Evolutionary conservation across 257 asterid genomes (phyloP).

Genomic region (Nicotiana sylvestris): DNA sequence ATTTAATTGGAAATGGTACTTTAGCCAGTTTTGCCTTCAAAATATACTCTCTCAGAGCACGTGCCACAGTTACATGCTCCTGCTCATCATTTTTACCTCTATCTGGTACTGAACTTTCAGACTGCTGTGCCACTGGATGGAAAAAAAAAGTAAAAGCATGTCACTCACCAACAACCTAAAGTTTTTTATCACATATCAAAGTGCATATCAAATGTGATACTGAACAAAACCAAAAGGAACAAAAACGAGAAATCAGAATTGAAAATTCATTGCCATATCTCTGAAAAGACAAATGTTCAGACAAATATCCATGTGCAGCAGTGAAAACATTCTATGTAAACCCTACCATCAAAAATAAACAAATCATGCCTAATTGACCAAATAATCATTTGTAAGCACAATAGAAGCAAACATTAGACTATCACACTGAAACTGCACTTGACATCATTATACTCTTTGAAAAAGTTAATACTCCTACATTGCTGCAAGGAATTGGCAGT

Average conservation of each 20-base stretch:
- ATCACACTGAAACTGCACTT: background rate
- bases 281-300: background rate
- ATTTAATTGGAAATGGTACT: conserved; percentile 61
- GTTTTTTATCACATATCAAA: background rate
- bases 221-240: background rate
- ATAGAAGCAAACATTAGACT: background rate
- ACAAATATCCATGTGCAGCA: background rate
- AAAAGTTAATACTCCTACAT: background rate
- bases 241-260: background rate
- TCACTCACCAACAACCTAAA: background rate
- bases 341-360: background rate
- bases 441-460: background rate
- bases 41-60: conserved; percentile 72
- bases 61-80: conserved; percentile 84
- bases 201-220: background rate
- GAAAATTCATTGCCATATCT: background rate
- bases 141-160: background rate
- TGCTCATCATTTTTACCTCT: conserved; percentile 64
- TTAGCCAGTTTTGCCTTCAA: conserved; percentile 52
- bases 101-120: conserved; percentile 48
- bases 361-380: background rate
- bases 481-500: background rate
- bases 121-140: conserved; percentile 64
- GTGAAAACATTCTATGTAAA: background rate
- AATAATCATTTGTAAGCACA: background rate